Percentiles rank a stretch among this genome's conserved stretches.
These are phyloP conservation scores for Polymyxa betae DNA, from an alignment of 208 protist species.

Conservation along the genomic window DNA sequence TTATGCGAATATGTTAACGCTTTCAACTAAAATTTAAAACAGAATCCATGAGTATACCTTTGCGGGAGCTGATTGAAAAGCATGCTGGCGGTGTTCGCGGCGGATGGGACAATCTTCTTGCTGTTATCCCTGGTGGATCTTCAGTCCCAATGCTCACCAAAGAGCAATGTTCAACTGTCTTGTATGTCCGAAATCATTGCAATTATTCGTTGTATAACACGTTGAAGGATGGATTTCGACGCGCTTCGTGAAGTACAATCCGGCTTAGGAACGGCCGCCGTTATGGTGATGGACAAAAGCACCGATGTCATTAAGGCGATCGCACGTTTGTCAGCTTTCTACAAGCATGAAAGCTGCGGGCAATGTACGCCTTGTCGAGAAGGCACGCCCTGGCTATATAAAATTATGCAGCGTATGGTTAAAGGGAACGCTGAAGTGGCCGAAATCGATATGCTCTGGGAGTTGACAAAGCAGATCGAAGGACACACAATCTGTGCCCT, in stretches of 20 bases:
- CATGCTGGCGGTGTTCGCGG: slow-evolving; percentile 93
- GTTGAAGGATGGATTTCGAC: slow-evolving; percentile 97
- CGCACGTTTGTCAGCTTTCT: slow-evolving; percentile 83
- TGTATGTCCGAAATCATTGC: neutral
- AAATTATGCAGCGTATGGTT: slow-evolving; percentile 95
- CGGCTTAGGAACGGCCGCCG: slow-evolving; percentile 94
- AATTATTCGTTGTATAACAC: slow-evolving; percentile 92
- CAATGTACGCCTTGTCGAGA: slow-evolving; percentile 98
- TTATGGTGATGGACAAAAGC: slow-evolving; percentile 96
- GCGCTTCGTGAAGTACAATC: slow-evolving; percentile 86
- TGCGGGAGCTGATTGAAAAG: slow-evolving; percentile 74
- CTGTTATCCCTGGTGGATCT: slow-evolving; percentile 83
- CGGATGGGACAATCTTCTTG: slow-evolving; percentile 97
- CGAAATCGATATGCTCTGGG: slow-evolving; percentile 96
- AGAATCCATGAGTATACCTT: slow-evolving; percentile 90
- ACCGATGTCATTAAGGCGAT: slow-evolving; percentile 85
- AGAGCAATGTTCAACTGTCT: neutral
- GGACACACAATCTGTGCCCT: slow-evolving; percentile 98
- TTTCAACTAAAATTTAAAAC: neutral
- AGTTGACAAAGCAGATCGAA: slow-evolving; percentile 94
- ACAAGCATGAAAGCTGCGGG: slow-evolving; percentile 94
- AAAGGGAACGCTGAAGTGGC: slow-evolving; percentile 91
- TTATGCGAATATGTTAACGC: neutral
- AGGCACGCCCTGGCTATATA: slow-evolving; percentile 90
- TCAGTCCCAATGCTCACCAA: slow-evolving; percentile 36